phyloP scores from a whole-genome alignment of 345 rosid genomes.

The Populus ilicifolia region DNA sequence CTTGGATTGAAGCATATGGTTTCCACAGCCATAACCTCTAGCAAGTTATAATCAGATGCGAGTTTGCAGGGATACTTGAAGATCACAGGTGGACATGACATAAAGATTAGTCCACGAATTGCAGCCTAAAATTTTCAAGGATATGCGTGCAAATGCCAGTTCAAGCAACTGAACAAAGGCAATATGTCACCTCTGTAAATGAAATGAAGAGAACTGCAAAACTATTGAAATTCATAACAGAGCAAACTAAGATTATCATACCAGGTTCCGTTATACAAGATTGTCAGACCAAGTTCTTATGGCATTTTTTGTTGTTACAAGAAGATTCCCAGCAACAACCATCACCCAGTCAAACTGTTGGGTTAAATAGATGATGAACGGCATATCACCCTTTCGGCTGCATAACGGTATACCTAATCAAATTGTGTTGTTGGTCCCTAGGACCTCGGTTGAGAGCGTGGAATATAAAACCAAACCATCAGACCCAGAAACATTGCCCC shows the following conservation, averaged over 20 bases:
- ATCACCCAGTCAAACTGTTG: neutral
- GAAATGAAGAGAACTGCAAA: neutral
- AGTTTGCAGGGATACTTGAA: neutral
- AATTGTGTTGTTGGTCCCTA: neutral
- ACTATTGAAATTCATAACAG: neutral
- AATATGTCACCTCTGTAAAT: neutral
- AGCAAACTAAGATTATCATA: no score
- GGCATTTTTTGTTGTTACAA: neutral
- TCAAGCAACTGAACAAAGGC: neutral
- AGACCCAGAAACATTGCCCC: neutral
- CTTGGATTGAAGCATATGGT: neutral
- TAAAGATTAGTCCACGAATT: no score
- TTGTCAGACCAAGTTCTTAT: no score
- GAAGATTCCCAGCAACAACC: neutral
- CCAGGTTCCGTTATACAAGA: no score
- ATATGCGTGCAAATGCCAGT: neutral
- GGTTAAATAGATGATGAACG: neutral
- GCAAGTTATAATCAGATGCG: neutral
- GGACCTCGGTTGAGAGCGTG: neutral
- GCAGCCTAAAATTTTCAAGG: neutral
- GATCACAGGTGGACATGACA: neutral
- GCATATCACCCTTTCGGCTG: neutral
- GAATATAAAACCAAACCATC: neutral
- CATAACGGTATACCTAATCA: neutral
- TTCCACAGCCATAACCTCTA: no score